phyloP scores from a whole-genome alignment of 805 yeast species.

The Zygosaccharomyces rouxii region DNA sequence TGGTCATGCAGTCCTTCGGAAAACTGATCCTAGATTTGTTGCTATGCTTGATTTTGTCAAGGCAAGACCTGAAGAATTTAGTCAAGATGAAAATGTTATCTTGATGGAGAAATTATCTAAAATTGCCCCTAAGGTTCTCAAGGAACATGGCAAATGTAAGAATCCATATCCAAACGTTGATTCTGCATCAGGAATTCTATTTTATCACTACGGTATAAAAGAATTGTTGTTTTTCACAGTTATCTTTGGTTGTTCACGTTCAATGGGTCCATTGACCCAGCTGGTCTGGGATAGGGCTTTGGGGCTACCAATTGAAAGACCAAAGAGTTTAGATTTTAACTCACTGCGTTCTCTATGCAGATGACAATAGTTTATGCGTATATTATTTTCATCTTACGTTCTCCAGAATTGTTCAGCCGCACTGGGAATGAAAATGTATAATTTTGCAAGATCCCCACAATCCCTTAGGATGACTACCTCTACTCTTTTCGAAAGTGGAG shows the following conservation, averaged over 20 bases:
- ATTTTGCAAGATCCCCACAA: neutral
- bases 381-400: neutral
- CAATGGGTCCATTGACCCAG: slow-evolving; percentile 75
- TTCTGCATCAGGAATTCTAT: slow-evolving; percentile 71
- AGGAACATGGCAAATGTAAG: slow-evolving; percentile 77
- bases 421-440: neutral
- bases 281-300: slow-evolving; percentile 72
- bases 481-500: neutral
- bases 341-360: slow-evolving; percentile 16
- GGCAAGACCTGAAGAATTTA: slow-evolving; percentile 48
- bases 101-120: slow-evolving; percentile 62
- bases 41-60: slow-evolving; percentile 70
- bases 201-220: slow-evolving; percentile 73
- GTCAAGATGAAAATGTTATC: slow-evolving; percentile 58
- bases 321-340: slow-evolving; percentile 43
- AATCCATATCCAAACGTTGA: slow-evolving; percentile 86
- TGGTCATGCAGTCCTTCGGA: slow-evolving; percentile 82
- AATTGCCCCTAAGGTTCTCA: slow-evolving; percentile 71
- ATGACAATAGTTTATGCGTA: neutral
- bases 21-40: slow-evolving; percentile 75
- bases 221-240: slow-evolving; percentile 75
- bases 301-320: slow-evolving; percentile 79
- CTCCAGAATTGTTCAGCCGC: neutral
- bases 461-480: neutral
- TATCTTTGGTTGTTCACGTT: slow-evolving; percentile 76